These are phyloP conservation scores for Monilinia polystroma DNA, from an alignment of 2,329 filamentous ascomycete genomes.

Conservation along the genomic window DNA sequence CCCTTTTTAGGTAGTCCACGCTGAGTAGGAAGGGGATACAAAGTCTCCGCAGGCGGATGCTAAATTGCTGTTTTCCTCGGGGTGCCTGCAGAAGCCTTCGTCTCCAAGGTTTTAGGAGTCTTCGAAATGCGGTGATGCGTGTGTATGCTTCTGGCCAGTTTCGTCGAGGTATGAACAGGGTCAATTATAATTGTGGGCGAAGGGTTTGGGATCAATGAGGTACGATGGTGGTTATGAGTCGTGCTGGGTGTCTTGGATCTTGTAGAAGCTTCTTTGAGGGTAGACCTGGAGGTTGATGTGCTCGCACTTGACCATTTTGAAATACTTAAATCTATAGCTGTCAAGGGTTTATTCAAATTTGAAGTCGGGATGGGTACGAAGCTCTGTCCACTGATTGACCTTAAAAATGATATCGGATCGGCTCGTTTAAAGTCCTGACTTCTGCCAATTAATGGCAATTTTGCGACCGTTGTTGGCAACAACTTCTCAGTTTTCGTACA, in stretches of 20 bases:
- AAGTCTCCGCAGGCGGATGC: conserved; percentile 4
- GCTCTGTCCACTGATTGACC: not conserved
- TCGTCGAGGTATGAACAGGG: not conserved
- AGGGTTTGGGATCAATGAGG: not conserved
- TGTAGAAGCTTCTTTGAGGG: not conserved
- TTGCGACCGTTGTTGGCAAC: not conserved
- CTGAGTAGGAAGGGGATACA: not conserved
- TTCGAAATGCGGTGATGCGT: not conserved
- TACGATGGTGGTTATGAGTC: conserved; percentile 1
- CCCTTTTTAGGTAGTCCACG: not conserved
- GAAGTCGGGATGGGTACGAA: not conserved
- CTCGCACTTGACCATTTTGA: not conserved
- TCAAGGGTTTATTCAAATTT: not conserved
- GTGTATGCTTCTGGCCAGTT: not conserved
- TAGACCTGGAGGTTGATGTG: not conserved
- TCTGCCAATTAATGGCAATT: not conserved
- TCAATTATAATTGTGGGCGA: conserved; percentile 9
- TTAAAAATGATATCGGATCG: not conserved
- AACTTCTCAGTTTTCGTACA: not conserved
- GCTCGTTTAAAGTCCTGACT: not conserved
- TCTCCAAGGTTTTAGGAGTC: not conserved
- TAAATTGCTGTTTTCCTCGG: not conserved
- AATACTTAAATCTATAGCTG: not conserved
- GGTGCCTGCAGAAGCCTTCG: not conserved
- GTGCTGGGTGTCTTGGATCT: not conserved